Percentiles rank a stretch among this genome's conserved stretches.
Conservation (phyloP, 1,284 basidiomycete species). For the Lentinula novae-zelandiae region DNA sequence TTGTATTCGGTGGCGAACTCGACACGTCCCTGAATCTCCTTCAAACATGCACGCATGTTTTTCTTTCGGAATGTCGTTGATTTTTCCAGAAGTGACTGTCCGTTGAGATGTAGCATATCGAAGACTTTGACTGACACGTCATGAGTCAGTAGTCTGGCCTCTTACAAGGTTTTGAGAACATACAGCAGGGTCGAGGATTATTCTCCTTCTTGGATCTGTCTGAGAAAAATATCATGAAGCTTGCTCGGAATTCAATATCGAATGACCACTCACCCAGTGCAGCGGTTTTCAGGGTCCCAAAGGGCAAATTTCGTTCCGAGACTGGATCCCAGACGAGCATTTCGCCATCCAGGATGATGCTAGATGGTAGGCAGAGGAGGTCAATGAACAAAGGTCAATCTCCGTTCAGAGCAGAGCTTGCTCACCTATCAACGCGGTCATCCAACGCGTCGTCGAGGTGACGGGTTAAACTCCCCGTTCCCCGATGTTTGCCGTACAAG, state of each 20-base stretch:
- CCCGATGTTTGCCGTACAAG: slow-evolving; percentile 81
- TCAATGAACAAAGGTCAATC: not conserved
- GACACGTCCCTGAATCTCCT: slow-evolving; percentile 68
- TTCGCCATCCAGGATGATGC: slow-evolving; percentile 91
- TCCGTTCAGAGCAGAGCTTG: slow-evolving; percentile 8
- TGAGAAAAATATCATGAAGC: slow-evolving; percentile 23
- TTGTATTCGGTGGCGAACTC: slow-evolving; percentile 73
- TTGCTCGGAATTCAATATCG: not conserved
- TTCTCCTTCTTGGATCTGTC: slow-evolving; percentile 69
- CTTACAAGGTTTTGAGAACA: not conserved
- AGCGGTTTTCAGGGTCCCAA: slow-evolving; percentile 89
- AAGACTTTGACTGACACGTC: slow-evolving; percentile 81
- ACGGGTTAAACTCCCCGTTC: slow-evolving; percentile 82
- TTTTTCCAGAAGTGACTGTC: slow-evolving; percentile 61
- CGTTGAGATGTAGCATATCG: slow-evolving; percentile 86
- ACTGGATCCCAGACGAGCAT: slow-evolving; percentile 97
- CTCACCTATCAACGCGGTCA: slow-evolving; percentile 75
- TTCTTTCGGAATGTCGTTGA: slow-evolving; percentile 66
- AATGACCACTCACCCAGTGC: slow-evolving; percentile 57
- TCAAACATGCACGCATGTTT: slow-evolving; percentile 61
- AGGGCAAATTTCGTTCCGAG: slow-evolving; percentile 81
- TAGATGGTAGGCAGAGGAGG: slow-evolving; percentile 26
- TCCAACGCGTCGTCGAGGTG: slow-evolving; percentile 76
- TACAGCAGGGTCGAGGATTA: slow-evolving; percentile 86
- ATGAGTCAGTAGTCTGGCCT: not conserved